Conservation (phyloP, 768 basidiomycete species). For the Lactarius akahatsu region DNA sequence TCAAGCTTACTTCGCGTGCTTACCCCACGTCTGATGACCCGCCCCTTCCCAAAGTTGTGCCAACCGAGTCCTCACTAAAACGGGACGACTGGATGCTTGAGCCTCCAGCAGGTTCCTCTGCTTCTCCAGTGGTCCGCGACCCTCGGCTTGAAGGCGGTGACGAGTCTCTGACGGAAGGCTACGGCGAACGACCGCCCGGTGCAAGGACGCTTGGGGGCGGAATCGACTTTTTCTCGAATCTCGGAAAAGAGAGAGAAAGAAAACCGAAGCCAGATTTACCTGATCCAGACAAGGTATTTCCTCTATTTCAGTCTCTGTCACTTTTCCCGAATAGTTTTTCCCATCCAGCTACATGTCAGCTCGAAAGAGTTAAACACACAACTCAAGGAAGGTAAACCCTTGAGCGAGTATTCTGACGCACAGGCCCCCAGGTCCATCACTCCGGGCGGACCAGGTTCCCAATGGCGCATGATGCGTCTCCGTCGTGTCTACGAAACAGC, state of each 20-base stretch:
- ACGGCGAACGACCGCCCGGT: slow-evolving; percentile 50
- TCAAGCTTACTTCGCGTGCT: slow-evolving; percentile 66
- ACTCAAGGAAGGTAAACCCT: slow-evolving; percentile 44
- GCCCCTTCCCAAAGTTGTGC: slow-evolving; percentile 44
- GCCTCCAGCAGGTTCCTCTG: slow-evolving; percentile 37
- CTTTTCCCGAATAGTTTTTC: slow-evolving; percentile 22
- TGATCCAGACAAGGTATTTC: slow-evolving; percentile 68
- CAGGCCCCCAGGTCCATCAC: slow-evolving; percentile 50
- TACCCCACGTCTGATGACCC: slow-evolving; percentile 45
- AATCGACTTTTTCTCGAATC: slow-evolving; percentile 85
- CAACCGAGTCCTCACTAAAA: slow-evolving; percentile 51
- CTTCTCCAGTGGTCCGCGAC: slow-evolving; percentile 33
- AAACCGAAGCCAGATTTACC: slow-evolving; percentile 56
- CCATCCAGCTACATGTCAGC: slow-evolving; percentile 55
- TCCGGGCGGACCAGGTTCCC: slow-evolving; percentile 89
- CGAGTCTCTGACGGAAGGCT: slow-evolving; percentile 63
- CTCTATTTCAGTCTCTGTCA: too few relatives aligned
- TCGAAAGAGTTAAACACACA: slow-evolving; percentile 62
- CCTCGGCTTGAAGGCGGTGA: slow-evolving; percentile 35
- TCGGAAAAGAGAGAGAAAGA: slow-evolving; percentile 79
- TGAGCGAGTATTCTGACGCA: slow-evolving; percentile 43
- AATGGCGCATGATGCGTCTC: slow-evolving; percentile 98
- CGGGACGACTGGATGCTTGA: slow-evolving; percentile 91
- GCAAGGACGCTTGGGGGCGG: slow-evolving; percentile 53
- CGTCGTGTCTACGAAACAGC: slow-evolving; percentile 86